Evolutionary conservation across 1,284 basidiomycete species (phyloP).

Genomic region (Pseudozyma sp.): DNA sequence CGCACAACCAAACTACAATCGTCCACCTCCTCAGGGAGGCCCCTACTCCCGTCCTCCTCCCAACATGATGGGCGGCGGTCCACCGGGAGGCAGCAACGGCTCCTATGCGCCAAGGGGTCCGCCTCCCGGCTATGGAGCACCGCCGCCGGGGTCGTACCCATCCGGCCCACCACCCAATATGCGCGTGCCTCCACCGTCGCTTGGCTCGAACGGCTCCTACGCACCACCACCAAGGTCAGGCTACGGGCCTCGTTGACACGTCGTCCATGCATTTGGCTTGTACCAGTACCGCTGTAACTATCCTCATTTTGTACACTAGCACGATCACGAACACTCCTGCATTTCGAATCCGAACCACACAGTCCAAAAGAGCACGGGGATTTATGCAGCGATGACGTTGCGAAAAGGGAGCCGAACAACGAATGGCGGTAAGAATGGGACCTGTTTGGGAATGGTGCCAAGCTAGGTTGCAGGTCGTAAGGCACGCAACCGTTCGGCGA

Average conservation of each 20-base stretch:
- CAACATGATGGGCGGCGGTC: constrained; percentile 29
- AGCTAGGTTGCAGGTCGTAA: constrained; percentile 61
- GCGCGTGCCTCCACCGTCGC: constrained; percentile 26
- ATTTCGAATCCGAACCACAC: constrained; percentile 1
- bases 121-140: constrained; percentile 38
- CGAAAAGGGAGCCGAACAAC: not conserved
- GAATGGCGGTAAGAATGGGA: not conserved
- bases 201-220: constrained; percentile 22
- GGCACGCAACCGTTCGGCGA: constrained; percentile 75
- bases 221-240: constrained; percentile 23
- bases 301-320: constrained; percentile 21
- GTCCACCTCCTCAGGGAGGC: constrained; percentile 29
- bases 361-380: no score
- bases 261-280: not conserved
- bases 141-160: constrained; percentile 19
- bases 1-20: constrained; percentile 33
- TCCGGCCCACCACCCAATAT: constrained; percentile 39
- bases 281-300: not conserved
- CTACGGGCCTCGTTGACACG: constrained; percentile 26
- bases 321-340: constrained; percentile 3
- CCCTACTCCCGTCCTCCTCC: constrained; percentile 45
- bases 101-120: constrained; percentile 38
- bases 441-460: not conserved
- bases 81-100: constrained; percentile 17
- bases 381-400: not conserved